Conservation (phyloP, 78 protist species). For the Dictyostelium brefeldianum region DNA sequence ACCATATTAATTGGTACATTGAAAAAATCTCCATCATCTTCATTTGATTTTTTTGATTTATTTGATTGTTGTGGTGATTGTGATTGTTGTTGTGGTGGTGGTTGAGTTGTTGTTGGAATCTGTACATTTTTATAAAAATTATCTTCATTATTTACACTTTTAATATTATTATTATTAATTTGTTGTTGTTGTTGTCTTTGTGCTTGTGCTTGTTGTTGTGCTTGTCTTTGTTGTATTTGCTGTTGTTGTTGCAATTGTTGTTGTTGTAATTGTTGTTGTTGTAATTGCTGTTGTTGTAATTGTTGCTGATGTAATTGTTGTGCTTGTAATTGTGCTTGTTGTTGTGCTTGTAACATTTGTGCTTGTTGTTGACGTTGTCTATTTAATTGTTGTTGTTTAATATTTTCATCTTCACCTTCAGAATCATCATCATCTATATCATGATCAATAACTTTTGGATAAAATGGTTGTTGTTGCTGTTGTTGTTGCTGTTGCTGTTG, state of each 20-base stretch:
- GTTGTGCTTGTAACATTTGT: neutral
- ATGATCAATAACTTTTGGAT: neutral
- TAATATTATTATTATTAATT: neutral
- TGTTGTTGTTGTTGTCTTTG: neutral
- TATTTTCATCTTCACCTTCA: neutral
- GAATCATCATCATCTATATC: neutral
- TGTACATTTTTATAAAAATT: neutral
- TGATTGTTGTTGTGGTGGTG: neutral
- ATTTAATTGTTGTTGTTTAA: neutral
- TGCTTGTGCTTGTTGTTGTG: neutral
- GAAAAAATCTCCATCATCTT: conserved; percentile 56
- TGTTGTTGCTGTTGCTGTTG: conserved; percentile 7
- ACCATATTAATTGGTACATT: conserved; percentile 22
- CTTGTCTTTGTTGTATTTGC: neutral
- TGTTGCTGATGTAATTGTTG: conserved; percentile 8
- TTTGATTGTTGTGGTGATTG: neutral
- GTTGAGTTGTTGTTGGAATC: neutral
- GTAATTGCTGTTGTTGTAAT: conserved; percentile 12
- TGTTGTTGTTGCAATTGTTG: neutral
- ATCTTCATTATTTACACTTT: conserved; percentile 3
- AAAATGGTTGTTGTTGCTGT: neutral
- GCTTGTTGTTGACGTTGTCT: neutral
- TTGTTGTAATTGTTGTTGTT: neutral
- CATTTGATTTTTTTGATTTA: neutral
- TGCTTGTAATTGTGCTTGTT: neutral